Evolutionary conservation across 371 early-diverging fungal species (phyloP).

Genomic region (Nosema muscidifuracis): DNA sequence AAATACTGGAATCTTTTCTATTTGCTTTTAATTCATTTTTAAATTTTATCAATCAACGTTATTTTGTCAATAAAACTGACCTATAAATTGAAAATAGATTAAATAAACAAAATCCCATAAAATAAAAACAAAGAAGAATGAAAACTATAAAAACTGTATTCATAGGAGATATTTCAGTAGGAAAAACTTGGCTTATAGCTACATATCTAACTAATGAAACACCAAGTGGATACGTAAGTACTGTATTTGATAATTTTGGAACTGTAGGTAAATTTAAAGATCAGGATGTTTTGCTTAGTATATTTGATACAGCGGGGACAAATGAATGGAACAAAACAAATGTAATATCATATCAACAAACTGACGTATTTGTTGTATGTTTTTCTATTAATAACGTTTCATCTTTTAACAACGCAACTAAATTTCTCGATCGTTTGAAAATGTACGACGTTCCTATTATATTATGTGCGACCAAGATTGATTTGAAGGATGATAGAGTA

Average conservation of each 20-base stretch:
- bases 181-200: slow-evolving; percentile 50
- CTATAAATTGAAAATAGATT: too few relatives aligned
- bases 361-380: slow-evolving; percentile 77
- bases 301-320: slow-evolving; percentile 82
- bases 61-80: too few relatives aligned
- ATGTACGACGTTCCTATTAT: slow-evolving; percentile 85
- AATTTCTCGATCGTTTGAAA: slow-evolving; percentile 79
- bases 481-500: slow-evolving; percentile 70
- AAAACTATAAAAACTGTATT: slow-evolving; percentile 54
- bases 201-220: slow-evolving; percentile 29
- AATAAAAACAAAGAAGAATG: too few relatives aligned
- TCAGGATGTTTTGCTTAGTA: slow-evolving; percentile 70
- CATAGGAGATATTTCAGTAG: slow-evolving; percentile 49
- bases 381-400: slow-evolving; percentile 70
- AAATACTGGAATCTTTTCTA: too few relatives aligned
- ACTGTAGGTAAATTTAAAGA: slow-evolving; percentile 66
- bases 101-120: too few relatives aligned
- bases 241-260: slow-evolving; percentile 74
- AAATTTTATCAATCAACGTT: too few relatives aligned
- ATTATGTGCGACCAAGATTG: slow-evolving; percentile 92
- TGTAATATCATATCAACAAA: slow-evolving; percentile 75
- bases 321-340: slow-evolving; percentile 75
- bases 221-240: slow-evolving; percentile 45
- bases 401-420: slow-evolving; percentile 72
- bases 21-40: too few relatives aligned